These are phyloP conservation scores for Trypanosoma mega DNA, from an alignment of 208 protist genomes.

Conservation along the genomic window DNA sequence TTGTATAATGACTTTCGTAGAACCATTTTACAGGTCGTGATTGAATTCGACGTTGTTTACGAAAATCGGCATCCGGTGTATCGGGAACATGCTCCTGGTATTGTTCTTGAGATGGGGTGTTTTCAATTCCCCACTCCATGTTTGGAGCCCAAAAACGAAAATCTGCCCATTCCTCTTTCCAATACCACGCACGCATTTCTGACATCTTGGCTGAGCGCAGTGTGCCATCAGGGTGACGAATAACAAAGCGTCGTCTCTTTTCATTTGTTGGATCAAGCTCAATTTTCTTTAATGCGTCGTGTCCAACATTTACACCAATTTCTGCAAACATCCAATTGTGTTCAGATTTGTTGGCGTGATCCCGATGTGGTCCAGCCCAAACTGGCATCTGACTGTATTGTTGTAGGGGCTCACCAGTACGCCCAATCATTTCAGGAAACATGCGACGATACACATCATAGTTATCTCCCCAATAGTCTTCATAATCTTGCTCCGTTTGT, in stretches of 20 bases:
- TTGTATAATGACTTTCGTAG: constrained; percentile 93
- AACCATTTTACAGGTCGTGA: constrained; percentile 93
- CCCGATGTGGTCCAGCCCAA: constrained; percentile 90
- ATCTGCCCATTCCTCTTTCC: constrained; percentile 95
- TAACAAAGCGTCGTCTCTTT: constrained; percentile 91
- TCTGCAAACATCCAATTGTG: constrained; percentile 96
- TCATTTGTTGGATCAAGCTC: constrained; percentile 93
- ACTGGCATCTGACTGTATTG: constrained; percentile 92
- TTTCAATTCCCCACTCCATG: constrained; percentile 94
- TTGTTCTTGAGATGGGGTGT: constrained; percentile 89
- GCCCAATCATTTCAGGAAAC: constrained; percentile 94
- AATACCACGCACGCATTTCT: constrained; percentile 95
- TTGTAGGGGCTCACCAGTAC: constrained; percentile 89
- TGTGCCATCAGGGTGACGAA: constrained; percentile 91
- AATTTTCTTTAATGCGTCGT: constrained; percentile 91
- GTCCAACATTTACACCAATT: constrained; percentile 92
- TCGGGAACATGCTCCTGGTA: constrained; percentile 93
- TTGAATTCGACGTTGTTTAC: constrained; percentile 90
- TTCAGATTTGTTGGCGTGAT: constrained; percentile 91
- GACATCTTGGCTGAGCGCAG: constrained; percentile 94
- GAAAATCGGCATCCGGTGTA: constrained; percentile 86
- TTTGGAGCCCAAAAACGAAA: constrained; percentile 93
- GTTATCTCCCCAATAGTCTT: constrained; percentile 95
- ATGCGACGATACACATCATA: constrained; percentile 93
- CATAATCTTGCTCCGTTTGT: constrained; percentile 92